These are phyloP conservation scores for Alternaria hordeiaustralica DNA, from an alignment of 2,329 filamentous ascomycete genomes.

Conservation along the genomic window DNA sequence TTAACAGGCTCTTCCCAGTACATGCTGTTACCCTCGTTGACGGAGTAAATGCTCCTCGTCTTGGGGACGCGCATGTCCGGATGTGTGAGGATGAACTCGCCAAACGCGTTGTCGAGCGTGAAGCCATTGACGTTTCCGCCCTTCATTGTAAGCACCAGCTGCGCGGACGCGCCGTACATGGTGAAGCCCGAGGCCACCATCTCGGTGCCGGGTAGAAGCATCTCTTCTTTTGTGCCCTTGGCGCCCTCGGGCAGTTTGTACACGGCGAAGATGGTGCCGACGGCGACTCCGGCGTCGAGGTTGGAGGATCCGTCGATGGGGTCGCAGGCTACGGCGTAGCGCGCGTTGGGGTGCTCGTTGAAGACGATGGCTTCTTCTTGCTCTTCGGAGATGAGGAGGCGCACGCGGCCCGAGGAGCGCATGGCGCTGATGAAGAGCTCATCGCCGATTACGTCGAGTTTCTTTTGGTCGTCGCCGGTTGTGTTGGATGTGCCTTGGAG, in stretches of 20 bases:
- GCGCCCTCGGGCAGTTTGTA: conserved; percentile 85
- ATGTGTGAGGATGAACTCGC: conserved; percentile 98
- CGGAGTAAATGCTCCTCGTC: conserved; percentile 87
- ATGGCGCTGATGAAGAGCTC: conserved; percentile 97
- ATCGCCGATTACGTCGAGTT: conserved; percentile 98
- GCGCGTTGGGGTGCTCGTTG: conserved; percentile 72
- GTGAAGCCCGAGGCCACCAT: conserved; percentile 97
- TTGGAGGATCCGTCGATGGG: conserved; percentile 98
- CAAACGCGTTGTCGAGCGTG: conserved; percentile 93
- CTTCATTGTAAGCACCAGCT: conserved; percentile 97
- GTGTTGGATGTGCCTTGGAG: conserved; percentile 93
- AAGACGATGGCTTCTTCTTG: conserved; percentile 94
- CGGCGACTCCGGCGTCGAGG: conserved; percentile 94
- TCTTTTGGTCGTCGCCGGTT: conserved; percentile 98
- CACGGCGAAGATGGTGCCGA: conserved; percentile 95
- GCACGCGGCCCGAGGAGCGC: conserved; percentile 88
- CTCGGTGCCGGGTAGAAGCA: conserved; percentile 88
- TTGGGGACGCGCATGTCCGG: conserved; percentile 89
- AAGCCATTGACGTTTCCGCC: conserved; percentile 93
- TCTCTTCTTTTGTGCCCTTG: conserved; percentile 78
- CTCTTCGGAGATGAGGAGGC: conserved; percentile 95
- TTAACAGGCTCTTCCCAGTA: conserved; percentile 94
- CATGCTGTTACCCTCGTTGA: conserved; percentile 97
- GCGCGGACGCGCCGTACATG: conserved; percentile 98
- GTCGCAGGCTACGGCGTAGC: conserved; percentile 95